Evolutionary conservation across 257 asterid species (phyloP), one percentile per base, ranked within the genome.

Genomic region (Nicotiana noctiflora): DNA sequence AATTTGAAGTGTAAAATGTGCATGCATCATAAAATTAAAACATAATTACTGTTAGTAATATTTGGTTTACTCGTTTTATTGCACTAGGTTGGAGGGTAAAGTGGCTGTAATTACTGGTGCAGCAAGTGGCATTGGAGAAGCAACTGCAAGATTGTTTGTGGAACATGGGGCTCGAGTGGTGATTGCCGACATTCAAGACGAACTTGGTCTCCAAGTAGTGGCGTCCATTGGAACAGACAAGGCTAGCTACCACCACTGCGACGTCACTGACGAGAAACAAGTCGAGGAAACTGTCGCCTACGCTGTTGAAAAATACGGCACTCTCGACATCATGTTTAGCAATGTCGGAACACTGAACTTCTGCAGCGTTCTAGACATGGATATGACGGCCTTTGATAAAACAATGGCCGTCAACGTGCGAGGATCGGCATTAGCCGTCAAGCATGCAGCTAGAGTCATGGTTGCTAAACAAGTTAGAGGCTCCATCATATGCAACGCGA

Each of bases 81-180:
- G 57, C 57, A 52, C 19, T 6, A 52, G 57, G n/a, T 52, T 52
- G 57, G 57, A 52, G 57, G 57, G 57, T 6, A 52, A 52, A 52
- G 57, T 52, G 57, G 57, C n/a, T 52, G 18, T 40, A 40, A 40
- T 40, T 40, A 40, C 46, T 2, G 46, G 46, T 52, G 78, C 56
- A n/a, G 59, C 79, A 15, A 74, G 79, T 49, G 79, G 79, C 1
- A 74, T 74, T 0, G 59, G 79, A 1, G 79, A 74, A 74, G 79
- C 79, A 40, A 46, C 32, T 19, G 78, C 60, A 46, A 40, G 78
- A 37, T 21, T 44, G 27, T 72, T 72, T 55, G 37, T 9, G 1
- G 60, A 72, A 31, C 60, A 19, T 10, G 60, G 78, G 18, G 78
- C 34, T 12, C 52, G 5, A 2, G 78, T 44, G 3, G 31, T 72